Evolutionary conservation across 139 green algal genomes (phyloP).

Genomic region (Zygnema circumcarinatum): DNA sequence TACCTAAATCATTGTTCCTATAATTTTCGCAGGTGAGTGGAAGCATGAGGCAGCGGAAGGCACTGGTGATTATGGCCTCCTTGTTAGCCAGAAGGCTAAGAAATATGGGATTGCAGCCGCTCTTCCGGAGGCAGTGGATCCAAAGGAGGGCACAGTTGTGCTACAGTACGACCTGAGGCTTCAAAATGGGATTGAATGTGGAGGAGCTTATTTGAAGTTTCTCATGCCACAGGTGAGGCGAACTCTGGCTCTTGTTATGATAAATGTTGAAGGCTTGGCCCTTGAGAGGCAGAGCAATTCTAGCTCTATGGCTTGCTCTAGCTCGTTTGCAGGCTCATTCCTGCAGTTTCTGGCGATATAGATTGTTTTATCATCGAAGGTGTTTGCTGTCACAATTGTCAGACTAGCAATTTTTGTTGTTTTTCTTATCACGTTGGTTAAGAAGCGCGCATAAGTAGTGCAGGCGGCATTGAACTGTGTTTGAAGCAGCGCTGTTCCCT

Average conservation of each 20-base stretch:
- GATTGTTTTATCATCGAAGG: no score
- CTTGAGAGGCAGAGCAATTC: background rate
- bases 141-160: constrained; percentile 59
- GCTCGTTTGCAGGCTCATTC: background rate
- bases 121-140: constrained; percentile 68
- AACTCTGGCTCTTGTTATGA: background rate
- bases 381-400: no score
- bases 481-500: no score
- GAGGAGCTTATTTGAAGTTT: constrained; percentile 93
- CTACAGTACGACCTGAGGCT: constrained; percentile 89
- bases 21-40: constrained; percentile 41
- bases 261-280: background rate
- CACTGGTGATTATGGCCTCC: constrained; percentile 50
- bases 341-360: no score
- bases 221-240: constrained; percentile 67
- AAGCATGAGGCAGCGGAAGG: constrained; percentile 25
- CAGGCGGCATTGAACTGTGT: no score
- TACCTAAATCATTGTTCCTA: constrained; percentile 7
- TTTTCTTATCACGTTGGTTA: no score
- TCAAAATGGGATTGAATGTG: constrained; percentile 73
- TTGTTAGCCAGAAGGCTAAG: constrained; percentile 77
- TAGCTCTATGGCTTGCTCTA: background rate
- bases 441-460: no score
- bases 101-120: constrained; percentile 78
- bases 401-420: no score